Conservation (phyloP, 2,329 filamentous ascomycete species). For the Epichloe scottii region DNA sequence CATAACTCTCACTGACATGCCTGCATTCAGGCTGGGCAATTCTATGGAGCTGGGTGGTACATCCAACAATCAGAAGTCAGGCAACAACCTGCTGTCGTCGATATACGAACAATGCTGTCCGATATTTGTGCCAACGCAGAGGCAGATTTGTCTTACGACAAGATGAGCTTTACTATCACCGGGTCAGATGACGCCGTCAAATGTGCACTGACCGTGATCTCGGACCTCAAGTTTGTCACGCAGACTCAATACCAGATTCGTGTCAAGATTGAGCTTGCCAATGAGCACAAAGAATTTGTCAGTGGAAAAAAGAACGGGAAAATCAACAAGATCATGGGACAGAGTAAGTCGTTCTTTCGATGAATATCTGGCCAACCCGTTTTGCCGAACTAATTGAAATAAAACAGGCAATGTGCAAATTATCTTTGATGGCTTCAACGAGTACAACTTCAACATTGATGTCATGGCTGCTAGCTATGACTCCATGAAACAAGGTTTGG, state of each 20-base stretch:
- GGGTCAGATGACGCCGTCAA: conserved; percentile 96
- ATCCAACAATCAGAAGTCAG: conserved; percentile 64
- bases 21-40: conserved; percentile 65
- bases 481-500: conserved; percentile 82
- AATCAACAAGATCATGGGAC: conserved; percentile 99
- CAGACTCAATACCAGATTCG: conserved; percentile 84
- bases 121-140: conserved; percentile 96
- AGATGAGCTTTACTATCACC: conserved; percentile 84
- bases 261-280: conserved; percentile 96
- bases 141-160: conserved; percentile 89
- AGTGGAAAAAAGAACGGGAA: conserved; percentile 99
- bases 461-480: conserved; percentile 88
- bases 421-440: conserved; percentile 97
- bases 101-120: conserved; percentile 80
- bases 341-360: conserved; percentile 40
- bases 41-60: conserved; percentile 96
- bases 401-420: conserved; percentile 78
- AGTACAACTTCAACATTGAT: conserved; percentile 99
- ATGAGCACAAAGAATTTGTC: conserved; percentile 99
- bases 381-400: background rate
- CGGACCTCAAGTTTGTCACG: conserved; percentile 78
- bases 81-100: conserved; percentile 49
- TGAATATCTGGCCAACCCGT: background rate
- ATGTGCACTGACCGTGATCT: conserved; percentile 85
- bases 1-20: background rate